Evolutionary conservation across 2,329 filamentous ascomycete species (phyloP).

Genomic region (Diatrype stigma): DNA sequence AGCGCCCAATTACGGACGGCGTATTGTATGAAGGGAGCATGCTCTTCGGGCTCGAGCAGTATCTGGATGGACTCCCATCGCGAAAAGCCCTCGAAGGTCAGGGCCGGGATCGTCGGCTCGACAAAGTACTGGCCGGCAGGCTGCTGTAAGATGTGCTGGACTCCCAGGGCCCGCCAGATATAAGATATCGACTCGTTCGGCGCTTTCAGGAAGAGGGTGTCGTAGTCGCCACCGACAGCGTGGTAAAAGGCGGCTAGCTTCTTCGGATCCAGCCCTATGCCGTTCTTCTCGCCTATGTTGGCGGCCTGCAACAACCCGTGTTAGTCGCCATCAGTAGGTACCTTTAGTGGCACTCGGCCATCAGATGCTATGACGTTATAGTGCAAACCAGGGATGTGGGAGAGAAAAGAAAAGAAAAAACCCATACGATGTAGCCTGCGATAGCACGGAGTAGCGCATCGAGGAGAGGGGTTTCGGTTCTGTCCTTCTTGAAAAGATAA

Average conservation of each 20-base stretch:
- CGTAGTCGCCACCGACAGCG: conserved; percentile 70
- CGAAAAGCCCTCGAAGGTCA: conserved; percentile 81
- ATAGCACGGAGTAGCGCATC: conserved; percentile 66
- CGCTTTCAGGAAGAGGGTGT: conserved; percentile 74
- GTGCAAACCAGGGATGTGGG: background rate
- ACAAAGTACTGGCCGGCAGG: conserved; percentile 69
- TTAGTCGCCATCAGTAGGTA: too few relatives aligned
- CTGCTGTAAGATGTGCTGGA: conserved; percentile 82
- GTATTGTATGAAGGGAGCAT: conserved; percentile 77
- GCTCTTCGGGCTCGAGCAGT: conserved; percentile 80
- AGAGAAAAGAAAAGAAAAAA: background rate
- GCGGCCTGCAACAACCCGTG: conserved; percentile 41
- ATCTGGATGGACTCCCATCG: conserved; percentile 93
- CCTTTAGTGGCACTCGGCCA: too few relatives aligned
- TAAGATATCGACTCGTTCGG: conserved; percentile 75
- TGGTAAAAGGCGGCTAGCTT: conserved; percentile 78
- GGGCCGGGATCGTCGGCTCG: conserved; percentile 72
- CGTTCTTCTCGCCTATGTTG: conserved; percentile 54
- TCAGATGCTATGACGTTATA: background rate
- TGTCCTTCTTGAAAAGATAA: conserved; percentile 65
- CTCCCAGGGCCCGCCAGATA: conserved; percentile 88
- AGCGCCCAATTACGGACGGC: conserved; percentile 76
- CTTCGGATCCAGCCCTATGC: conserved; percentile 53
- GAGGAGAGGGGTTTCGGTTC: conserved; percentile 62
- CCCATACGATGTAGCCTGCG: conserved; percentile 64